Base-by-base conservation (phyloP, 768 basidiomycete genomes). In the Crepidotus variabilis region DNA sequence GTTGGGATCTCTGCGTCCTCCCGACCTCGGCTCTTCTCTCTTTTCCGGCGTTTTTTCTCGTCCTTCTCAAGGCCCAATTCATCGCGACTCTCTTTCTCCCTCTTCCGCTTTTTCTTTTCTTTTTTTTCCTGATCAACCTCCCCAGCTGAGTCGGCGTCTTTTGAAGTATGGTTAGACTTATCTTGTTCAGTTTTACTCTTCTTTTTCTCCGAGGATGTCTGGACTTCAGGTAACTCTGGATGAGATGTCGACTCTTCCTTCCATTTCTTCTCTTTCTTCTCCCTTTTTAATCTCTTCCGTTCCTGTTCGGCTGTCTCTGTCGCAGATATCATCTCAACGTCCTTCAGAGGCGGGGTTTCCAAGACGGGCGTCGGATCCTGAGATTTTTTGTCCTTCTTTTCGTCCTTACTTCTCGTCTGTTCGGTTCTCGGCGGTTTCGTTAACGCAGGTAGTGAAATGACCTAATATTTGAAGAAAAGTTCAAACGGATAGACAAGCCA, bases 361-460 rank as follows among this genome's bases (percentile, higher is more conserved):
- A 63, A 58, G 4, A 65, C 60, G 1, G 53, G 48, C 13, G 61
- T 36, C 14, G 36, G 8, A 6, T 46, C 46, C 57, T 74, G 76
- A 6, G 63, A 58, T 60, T 72, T 73, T 68, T 74, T 71, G 32
- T 54, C 62, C 18, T 33, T 28, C 20, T 47, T 45, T 13, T 9
- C 20, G 14, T 48, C 18, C 23, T 28, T 47, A 23, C 16, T 14
- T 24, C 48, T 28, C 23, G 24, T 28, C 20, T 5, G 6, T 21
- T 6, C 5, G 14, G 21, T n/a, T 23, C 4, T 28, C 22, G 4
- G 6, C 22, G 14, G 6, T 49, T 49, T 49, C 21, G 13, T 14
- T 5, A 20, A 14, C 14, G 13, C 20, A 13, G 20, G 47, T 8
- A 34, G 45, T 24, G 47, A 18, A 13, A 10, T 3, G 20, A 14